A percentile compares a stretch with the other conserved stretches of the same genome.
Evolutionary conservation across 306 rosid species (phyloP).

Genomic region (Pachyrhizus erosus): DNA sequence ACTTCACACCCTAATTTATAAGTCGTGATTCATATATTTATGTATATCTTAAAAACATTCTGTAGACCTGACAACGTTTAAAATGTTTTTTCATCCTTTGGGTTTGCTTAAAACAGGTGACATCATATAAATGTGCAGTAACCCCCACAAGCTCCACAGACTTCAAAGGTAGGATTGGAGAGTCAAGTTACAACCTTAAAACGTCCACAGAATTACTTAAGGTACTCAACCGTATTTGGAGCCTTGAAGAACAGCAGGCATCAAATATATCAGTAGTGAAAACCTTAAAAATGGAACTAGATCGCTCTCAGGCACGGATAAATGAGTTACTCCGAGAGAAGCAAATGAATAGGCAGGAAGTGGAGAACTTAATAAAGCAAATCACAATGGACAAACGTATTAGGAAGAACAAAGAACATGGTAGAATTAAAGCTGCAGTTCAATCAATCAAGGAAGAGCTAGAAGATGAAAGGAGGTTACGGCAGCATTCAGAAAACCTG

Average conservation of each 20-base stretch:
- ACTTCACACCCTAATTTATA: not conserved
- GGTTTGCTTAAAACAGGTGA: constrained; percentile 53
- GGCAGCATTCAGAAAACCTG: constrained; percentile 68
- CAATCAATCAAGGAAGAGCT: constrained; percentile 60
- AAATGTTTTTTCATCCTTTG: constrained; percentile 12
- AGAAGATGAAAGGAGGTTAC: constrained; percentile 71
- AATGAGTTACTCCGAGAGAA: constrained; percentile 63
- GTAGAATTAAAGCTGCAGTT: constrained; percentile 50
- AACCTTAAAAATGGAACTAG: constrained; percentile 64
- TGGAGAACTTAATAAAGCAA: constrained; percentile 56
- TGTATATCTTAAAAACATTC: not conserved
- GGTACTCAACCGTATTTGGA: constrained; percentile 71
- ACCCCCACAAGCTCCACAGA: constrained; percentile 56
- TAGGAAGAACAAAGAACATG: constrained; percentile 55
- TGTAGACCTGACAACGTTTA: not conserved
- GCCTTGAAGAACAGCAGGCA: constrained; percentile 74
- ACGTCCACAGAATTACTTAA: constrained; percentile 66
- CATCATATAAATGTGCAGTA: constrained; percentile 50
- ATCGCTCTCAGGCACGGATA: constrained; percentile 49
- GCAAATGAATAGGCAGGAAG: constrained; percentile 52
- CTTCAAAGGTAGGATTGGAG: constrained; percentile 49
- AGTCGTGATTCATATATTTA: constrained; percentile 3
- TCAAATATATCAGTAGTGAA: constrained; percentile 57
- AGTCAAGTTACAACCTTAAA: constrained; percentile 47
- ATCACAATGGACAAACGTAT: constrained; percentile 48